Evolutionary conservation across 1,284 basidiomycete species (phyloP), one percentile per base, ranked within the genome.

Genomic region (Austroboletus novae-zelandiae): DNA sequence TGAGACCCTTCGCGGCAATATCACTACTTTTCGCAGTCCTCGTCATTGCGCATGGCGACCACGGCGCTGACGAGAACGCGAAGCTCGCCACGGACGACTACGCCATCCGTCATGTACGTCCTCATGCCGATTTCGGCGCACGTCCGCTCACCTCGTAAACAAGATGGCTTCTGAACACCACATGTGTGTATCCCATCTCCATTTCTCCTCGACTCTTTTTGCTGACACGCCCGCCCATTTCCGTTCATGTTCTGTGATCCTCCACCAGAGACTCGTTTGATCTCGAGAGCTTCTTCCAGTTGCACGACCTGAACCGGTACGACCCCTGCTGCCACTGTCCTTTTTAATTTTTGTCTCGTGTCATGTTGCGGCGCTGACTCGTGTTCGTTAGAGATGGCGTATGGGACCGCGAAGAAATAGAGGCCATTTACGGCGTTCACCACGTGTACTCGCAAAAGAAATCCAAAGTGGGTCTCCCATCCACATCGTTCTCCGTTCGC

Each of bases 401-500:
- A 35, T 91, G 90, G 86, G 83, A 90, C 68, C 74, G 77, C 51
- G 83, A 85, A 54, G 91, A 95, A 69, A 88, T 95, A 55, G 86
- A 95, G 66, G 91, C 92, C 7, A 82, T 96, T 40, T 96, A 97
- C 61, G 96, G 96, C 51, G 89, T 99, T 20, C 94, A 98, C 70
- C 97, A 99, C 69, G 81, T 95, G 53, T 93, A 93, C 60, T 91
- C 92, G 18, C 84, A 91, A 71, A 89, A 92, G 70, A 84, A 89
- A 71, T 89, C 91, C 20, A 85, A 83, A 76, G 86, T 79, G 50
- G 27, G 37, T 4, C 25, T 9, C 29, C 1, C 9, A 9, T 15
- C 9, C 31, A 7, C 9, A 29, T 20, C 34, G 17, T 23, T 20
- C 30, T 11, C 42, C 27, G 36, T 43, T 5, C 31, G 27, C 40